Percentiles rank a stretch among this genome's conserved stretches.
Evolutionary conservation across 2,329 filamentous ascomycete species (phyloP).

Genomic region (Scedosporium apiospermum): DNA sequence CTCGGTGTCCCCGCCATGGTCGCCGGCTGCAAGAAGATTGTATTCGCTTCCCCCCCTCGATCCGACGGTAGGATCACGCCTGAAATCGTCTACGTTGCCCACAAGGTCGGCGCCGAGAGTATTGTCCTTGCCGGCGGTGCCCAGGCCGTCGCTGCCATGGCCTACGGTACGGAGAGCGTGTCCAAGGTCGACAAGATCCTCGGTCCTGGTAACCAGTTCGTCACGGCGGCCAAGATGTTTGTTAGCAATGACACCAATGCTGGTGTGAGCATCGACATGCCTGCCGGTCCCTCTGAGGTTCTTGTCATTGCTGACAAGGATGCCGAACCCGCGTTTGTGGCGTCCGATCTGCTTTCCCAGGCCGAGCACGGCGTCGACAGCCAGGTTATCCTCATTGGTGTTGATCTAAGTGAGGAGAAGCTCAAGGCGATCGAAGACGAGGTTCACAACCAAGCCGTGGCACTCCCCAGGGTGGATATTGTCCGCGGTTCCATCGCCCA

Average conservation of each 20-base stretch:
- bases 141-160: conserved; percentile 92
- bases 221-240: conserved; percentile 97
- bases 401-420: conserved; percentile 64
- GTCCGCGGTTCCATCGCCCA: conserved; percentile 84
- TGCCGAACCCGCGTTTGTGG: conserved; percentile 88
- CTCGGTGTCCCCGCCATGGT: conserved; percentile 96
- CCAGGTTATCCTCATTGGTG: conserved; percentile 83
- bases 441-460: conserved; percentile 76
- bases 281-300: conserved; percentile 90
- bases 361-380: conserved; percentile 95
- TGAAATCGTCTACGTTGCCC: conserved; percentile 93
- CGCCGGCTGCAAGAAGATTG: conserved; percentile 89
- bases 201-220: conserved; percentile 95
- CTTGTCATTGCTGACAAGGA: conserved; percentile 87
- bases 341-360: conserved; percentile 87
- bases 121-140: conserved; percentile 94
- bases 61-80: conserved; percentile 85
- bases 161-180: conserved; percentile 90
- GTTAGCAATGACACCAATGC: conserved; percentile 96
- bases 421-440: conserved; percentile 83
- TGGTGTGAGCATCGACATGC: conserved; percentile 95
- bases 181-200: conserved; percentile 98
- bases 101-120: conserved; percentile 92
- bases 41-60: conserved; percentile 84
- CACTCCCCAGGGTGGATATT: conserved; percentile 84